These are phyloP conservation scores for Myotisia sp. DNA, from an alignment of 2,329 filamentous ascomycete species.

Conservation along the genomic window DNA sequence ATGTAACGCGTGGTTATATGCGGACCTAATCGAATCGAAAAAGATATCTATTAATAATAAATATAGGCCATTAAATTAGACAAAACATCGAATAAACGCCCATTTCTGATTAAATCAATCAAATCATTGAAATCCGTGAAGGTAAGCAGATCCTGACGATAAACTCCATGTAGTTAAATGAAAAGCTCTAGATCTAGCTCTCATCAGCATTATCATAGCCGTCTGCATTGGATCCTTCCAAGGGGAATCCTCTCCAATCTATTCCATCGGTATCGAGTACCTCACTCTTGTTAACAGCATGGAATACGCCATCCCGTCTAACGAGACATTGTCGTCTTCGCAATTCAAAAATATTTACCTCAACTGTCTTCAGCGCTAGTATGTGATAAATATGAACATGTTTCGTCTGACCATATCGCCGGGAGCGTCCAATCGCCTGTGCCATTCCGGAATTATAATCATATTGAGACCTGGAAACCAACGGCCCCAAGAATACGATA, in stretches of 20 bases:
- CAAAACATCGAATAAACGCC: no score
- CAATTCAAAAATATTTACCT: constrained; percentile 32
- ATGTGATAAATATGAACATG: constrained; percentile 45
- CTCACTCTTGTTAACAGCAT: constrained; percentile 15
- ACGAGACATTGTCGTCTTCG: constrained; percentile 20
- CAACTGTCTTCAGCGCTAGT: constrained; percentile 30
- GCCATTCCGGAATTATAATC: constrained; percentile 45
- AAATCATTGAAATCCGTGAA: no score
- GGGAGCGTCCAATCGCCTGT: constrained; percentile 48
- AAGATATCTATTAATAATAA: no score
- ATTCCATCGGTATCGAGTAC: constrained; percentile 12
- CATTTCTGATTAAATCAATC: no score
- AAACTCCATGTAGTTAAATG: no score
- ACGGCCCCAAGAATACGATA: constrained; percentile 47
- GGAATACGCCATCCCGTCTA: constrained; percentile 15
- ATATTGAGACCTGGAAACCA: constrained; percentile 37
- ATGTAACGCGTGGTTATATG: no score
- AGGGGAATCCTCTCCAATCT: constrained; percentile 18
- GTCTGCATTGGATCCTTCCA: constrained; percentile 17
- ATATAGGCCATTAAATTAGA: no score
- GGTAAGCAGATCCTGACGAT: no score
- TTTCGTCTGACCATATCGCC: constrained; percentile 44
- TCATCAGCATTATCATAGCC: constrained; percentile 12
- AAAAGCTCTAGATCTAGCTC: neutral
- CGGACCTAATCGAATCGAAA: no score